Base-by-base conservation (phyloP, 2,329 filamentous ascomycete genomes). In the Penicillium sp. region DNA sequence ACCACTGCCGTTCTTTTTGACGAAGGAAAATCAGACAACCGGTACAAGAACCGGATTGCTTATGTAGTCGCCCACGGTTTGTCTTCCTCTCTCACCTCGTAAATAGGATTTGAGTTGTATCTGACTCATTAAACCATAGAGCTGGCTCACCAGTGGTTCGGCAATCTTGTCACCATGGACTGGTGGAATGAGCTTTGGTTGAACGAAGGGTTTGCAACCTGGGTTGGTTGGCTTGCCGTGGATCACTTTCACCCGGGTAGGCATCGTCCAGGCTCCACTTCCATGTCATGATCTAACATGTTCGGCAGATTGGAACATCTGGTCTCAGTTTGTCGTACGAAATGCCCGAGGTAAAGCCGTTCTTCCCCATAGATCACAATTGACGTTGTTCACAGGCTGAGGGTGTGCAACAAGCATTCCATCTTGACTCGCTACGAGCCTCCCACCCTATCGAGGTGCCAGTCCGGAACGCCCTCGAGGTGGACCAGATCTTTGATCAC, bases 1-100 rank as follows among this genome's bases (percentile, higher is more conserved):
- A 96, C 93, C 11, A 98, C 93, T 11, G 93, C 95, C 50, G 89
- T 99, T 27, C 84, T 99, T n/a, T 99, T 95, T 70, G 93, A 99
- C 69, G 91, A 96, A 74, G 87, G 91, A 72, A 90, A 89, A 48
- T 97, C 93, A 0, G 93, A 97, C 72, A 87, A 90, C 43, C 87
- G 88, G 63, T 97, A 93, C 79, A 93, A 92, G 76, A 97, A 96
- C 74, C 85, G 93, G 37, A 90, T 99, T 62, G 95, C 95, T 31
- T 98, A 99, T 69, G 93, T 98, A 55, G 93, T 98, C 50, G 93
- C 95, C n/a, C 95, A 99, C 76, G 79, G 78, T 80, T 63, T 65
- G 72, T 61, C 39, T 46, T 14, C 7, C 21, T 26, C 39, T 6
- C 33, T 51, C 48, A 21, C n/a, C 19, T 14, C 33, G 48, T 47